These are phyloP conservation scores for Gymnopilus junonius DNA, from an alignment of 768 basidiomycete genomes.

Conservation along the genomic window DNA sequence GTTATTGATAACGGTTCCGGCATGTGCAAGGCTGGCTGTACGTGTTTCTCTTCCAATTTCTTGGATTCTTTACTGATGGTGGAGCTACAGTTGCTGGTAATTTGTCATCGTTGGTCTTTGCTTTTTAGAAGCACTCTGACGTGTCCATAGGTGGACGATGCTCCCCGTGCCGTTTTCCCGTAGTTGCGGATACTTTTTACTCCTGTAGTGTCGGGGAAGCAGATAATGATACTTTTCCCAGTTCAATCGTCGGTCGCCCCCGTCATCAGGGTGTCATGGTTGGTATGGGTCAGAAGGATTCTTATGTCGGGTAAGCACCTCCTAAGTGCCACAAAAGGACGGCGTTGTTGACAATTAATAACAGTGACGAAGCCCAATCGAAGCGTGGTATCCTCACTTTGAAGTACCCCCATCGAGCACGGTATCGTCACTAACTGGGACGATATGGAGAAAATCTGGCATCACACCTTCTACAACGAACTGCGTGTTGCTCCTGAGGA, in stretches of 20 bases:
- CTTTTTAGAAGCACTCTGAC: slow-evolving; percentile 23
- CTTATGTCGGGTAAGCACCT: slow-evolving; percentile 80
- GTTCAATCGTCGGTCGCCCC: slow-evolving; percentile 93
- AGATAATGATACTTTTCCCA: slow-evolving; percentile 28
- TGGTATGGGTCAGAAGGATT: slow-evolving; percentile 97
- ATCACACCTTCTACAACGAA: slow-evolving; percentile 97
- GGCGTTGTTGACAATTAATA: not conserved
- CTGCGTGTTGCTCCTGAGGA: slow-evolving; percentile 92
- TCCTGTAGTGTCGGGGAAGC: not conserved
- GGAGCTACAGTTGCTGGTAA: slow-evolving; percentile 65
- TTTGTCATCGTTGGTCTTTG: slow-evolving; percentile 6
- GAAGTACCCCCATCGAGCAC: slow-evolving; percentile 94
- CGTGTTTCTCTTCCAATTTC: slow-evolving; percentile 37
- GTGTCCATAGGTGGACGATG: slow-evolving; percentile 76
- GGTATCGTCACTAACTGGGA: slow-evolving; percentile 99
- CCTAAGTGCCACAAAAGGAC: not conserved
- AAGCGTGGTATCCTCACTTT: slow-evolving; percentile 92
- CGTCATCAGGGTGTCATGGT: slow-evolving; percentile 97
- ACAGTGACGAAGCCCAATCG: slow-evolving; percentile 37
- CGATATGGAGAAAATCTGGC: slow-evolving; percentile 99
- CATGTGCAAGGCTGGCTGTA: slow-evolving; percentile 99
- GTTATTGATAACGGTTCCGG: slow-evolving; percentile 96
- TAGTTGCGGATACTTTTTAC: slow-evolving; percentile 46
- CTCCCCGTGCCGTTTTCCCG: slow-evolving; percentile 94
- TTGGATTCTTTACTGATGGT: slow-evolving; percentile 23